Percentiles rank a stretch among this genome's conserved stretches.
Evolutionary conservation across 306 rosid genomes (phyloP).

Genomic region (Benincasa hispida): DNA sequence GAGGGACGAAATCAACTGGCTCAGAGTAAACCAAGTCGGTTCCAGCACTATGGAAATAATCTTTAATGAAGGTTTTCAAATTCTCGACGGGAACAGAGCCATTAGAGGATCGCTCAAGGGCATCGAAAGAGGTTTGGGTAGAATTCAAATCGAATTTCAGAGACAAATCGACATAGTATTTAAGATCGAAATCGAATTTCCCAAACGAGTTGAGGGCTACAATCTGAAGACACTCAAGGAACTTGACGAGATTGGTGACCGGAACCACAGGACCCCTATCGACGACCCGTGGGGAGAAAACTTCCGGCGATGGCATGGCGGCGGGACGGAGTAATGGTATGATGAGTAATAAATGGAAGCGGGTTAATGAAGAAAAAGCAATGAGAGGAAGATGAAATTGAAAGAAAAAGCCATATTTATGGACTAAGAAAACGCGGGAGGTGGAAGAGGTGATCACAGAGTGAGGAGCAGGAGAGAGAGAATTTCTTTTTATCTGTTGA

Average conservation of each 20-base stretch:
- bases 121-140: constrained; percentile 31
- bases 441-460: too few relatives aligned
- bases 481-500: too few relatives aligned
- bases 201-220: constrained; percentile 33
- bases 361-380: neutral
- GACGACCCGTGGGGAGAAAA: neutral
- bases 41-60: constrained; percentile 46
- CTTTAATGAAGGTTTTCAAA: constrained; percentile 19
- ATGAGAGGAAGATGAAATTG: too few relatives aligned
- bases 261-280: constrained; percentile 15
- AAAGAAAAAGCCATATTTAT: too few relatives aligned
- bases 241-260: constrained; percentile 38
- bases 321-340: neutral
- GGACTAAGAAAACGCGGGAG: too few relatives aligned
- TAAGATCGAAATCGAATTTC: constrained; percentile 40
- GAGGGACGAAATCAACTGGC: constrained; percentile 48
- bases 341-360: neutral
- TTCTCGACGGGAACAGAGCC: constrained; percentile 26
- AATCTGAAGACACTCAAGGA: constrained; percentile 47
- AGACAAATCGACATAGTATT: constrained; percentile 62
- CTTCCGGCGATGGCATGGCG: neutral
- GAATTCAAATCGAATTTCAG: constrained; percentile 27
- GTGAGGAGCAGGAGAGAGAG: too few relatives aligned
- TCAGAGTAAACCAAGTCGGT: constrained; percentile 37
- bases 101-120: constrained; percentile 17